Evolutionary conservation across 177 flowering plant species (phyloP), one percentile per base, ranked within the genome.

Genomic region (Telopea speciosissima): DNA sequence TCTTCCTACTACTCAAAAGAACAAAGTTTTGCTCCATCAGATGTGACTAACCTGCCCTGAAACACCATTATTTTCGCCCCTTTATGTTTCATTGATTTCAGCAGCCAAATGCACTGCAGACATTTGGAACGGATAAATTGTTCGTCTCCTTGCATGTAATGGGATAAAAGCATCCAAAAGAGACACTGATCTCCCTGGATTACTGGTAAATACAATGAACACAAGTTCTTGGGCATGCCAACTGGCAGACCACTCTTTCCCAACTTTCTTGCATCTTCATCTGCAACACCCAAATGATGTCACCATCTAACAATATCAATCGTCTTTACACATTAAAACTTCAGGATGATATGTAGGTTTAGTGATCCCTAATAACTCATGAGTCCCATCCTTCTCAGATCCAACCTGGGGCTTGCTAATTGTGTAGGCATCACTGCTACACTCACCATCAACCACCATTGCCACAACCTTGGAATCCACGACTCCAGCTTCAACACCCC

Each of bases 381-480:
- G 73, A 25, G 63, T 31, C 70, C 23, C 75, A 44, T 64, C 33
- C 52, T 64, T 68, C 21, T 72, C 72, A 26, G 81, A 68, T 44
- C 28, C 56, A 70, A 72, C 65, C 61, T 44, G 83, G 74, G 81
- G 67, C 44, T 79, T 56, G 68, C 49, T 66, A 61, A 77, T 60
- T 69, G 65, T 67, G 45, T 65, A 59, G 1, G 71, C 64, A 64
- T 73, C 71, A 40, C 69, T 70, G 40, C 73, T 73, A 61, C 75
- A 63, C 36, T 69, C 75, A 44, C 68, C 80, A 58, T 76, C 78
- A 69, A 56, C 61, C 21, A 49, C 70, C 66, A 65, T n/a, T 7
- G 3, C 76, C 22, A 71, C 77, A 52, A 72, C 74, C 65, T 75
- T 71, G 23, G 75, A n/a, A 74, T 79, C 79, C 28, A 68, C 36